Evolutionary conservation across 192 early-diverging fungal species (phyloP).

Genomic region (Coemansia sp.): DNA sequence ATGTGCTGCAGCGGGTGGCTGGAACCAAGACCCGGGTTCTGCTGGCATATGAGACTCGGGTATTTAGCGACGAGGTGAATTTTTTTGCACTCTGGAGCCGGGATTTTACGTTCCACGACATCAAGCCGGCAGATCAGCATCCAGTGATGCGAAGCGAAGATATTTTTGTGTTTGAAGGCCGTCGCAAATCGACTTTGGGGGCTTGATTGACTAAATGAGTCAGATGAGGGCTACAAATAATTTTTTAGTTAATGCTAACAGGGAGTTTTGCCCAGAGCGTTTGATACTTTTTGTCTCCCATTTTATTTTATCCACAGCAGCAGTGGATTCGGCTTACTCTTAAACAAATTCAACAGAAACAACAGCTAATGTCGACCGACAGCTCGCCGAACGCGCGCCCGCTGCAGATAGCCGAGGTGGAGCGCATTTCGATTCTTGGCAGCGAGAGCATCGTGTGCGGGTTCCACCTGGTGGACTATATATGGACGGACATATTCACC

Average conservation of each 20-base stretch:
- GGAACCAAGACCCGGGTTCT: conserved; percentile 19
- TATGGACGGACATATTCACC: conserved; percentile 71
- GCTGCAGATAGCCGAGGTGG: conserved; percentile 56
- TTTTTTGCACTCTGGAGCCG: conserved; percentile 41
- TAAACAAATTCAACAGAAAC: neutral
- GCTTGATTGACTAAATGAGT: neutral
- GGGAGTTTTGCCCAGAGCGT: neutral
- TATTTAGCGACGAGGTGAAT: conserved; percentile 40
- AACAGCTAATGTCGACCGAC: conserved; percentile 1
- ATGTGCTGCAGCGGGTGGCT: conserved; percentile 26
- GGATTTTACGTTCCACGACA: conserved; percentile 39
- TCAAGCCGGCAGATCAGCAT: conserved; percentile 46
- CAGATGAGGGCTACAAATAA: conserved; percentile 9
- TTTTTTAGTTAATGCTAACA: neutral
- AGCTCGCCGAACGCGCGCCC: conserved; percentile 9
- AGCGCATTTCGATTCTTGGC: conserved; percentile 83
- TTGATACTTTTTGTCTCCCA: neutral
- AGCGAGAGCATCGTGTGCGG: conserved; percentile 86
- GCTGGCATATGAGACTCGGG: conserved; percentile 31
- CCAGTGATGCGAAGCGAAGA: conserved; percentile 44
- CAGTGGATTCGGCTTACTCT: neutral
- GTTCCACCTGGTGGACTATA: conserved; percentile 71
- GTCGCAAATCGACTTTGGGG: neutral
- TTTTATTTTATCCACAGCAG: conserved; percentile 1
- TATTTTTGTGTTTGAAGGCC: conserved; percentile 33